These are phyloP conservation scores for Podila clonocystis DNA, from an alignment of 192 early-diverging fungal genomes.

Conservation along the genomic window DNA sequence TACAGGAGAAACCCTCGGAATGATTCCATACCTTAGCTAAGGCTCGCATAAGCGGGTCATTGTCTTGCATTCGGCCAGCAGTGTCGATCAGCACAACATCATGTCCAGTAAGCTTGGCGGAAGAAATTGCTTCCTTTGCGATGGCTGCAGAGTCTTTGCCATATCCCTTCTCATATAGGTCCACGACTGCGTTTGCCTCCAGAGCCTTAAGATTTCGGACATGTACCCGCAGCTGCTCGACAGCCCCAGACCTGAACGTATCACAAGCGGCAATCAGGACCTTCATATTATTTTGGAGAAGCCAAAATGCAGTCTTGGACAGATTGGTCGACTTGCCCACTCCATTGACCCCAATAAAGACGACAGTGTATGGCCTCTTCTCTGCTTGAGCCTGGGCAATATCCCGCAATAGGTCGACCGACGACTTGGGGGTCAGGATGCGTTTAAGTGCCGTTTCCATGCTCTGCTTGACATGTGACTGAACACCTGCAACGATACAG, in stretches of 20 bases:
- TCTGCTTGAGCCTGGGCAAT: slow-evolving; percentile 75
- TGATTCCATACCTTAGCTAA: slow-evolving; percentile 77
- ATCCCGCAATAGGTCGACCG: slow-evolving; percentile 91
- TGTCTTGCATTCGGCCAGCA: slow-evolving; percentile 98
- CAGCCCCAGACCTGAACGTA: slow-evolving; percentile 95
- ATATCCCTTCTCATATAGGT: slow-evolving; percentile 95
- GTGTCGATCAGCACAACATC: slow-evolving; percentile 97
- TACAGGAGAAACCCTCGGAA: background rate
- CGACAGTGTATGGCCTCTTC: slow-evolving; percentile 86
- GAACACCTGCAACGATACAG: slow-evolving; percentile 52
- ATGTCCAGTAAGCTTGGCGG: slow-evolving; percentile 74
- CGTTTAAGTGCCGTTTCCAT: slow-evolving; percentile 88
- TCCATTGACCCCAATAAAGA: slow-evolving; percentile 96
- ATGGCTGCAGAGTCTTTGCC: slow-evolving; percentile 97
- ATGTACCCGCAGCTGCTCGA: slow-evolving; percentile 94
- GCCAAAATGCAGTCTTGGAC: slow-evolving; percentile 95
- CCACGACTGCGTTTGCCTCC: slow-evolving; percentile 70
- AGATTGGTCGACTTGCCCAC: slow-evolving; percentile 94
- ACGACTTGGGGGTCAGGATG: slow-evolving; percentile 89
- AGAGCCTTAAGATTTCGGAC: slow-evolving; percentile 87
- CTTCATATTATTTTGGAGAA: slow-evolving; percentile 89
- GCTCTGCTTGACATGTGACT: slow-evolving; percentile 73
- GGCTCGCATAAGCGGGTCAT: slow-evolving; percentile 97
- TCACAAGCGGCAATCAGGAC: slow-evolving; percentile 96
- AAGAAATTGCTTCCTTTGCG: slow-evolving; percentile 90